Base-by-base conservation (phyloP, 352 stramenopile species). In the Phytophthora pinifolia region DNA sequence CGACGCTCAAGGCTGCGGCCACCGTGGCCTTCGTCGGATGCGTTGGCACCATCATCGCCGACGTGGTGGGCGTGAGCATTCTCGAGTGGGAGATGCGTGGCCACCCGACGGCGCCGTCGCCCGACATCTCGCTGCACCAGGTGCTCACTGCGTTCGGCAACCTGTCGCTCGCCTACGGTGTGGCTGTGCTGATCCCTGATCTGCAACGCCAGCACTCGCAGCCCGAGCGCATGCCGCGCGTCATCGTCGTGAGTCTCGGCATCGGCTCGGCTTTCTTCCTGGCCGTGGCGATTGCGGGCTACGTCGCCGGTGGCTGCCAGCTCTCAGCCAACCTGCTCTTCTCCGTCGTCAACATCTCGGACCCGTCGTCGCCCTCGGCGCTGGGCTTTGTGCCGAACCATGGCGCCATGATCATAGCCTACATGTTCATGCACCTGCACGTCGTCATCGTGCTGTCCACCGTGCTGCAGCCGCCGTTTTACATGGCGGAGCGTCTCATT, bases 401-500 rank as follows among this genome's bases (percentile, higher is more conserved):
- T 37, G 65, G 65, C 9, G 54, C 59, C 9, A 60, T 73, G 9
- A 55, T 69, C 17, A 67, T 73, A 42, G 50, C 65, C 12, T 73
- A 70, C 37, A 18, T 73, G 34, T 70, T 73, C 61, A 73, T 73
- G 65, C 65, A 73, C 36, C 32, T 73, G 29, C 65, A 82, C 53
- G 67, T 79, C 9, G 57, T 72, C 9, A 79, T 82, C 33, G 72
- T 71, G n/a, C 65, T 79, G 31, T 67, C 72, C 4, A 71, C 72
- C 6, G 53, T 79, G 51, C 43, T 82, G n/a, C 56, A 76, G 39
- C 72, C 72, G 20, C 62, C 57, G 44, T 76, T 79, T 48, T 75
- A 77, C 49, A 72, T 78, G 46, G 48, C 67, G 4, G 69, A 82
- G 22, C 62, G 72, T n/a, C 39, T 79, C 36, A 56, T 82, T 10